phyloP scores from a whole-genome alignment of 108 stramenopile genomes.

The Aurantiochytrium sp. region DNA sequence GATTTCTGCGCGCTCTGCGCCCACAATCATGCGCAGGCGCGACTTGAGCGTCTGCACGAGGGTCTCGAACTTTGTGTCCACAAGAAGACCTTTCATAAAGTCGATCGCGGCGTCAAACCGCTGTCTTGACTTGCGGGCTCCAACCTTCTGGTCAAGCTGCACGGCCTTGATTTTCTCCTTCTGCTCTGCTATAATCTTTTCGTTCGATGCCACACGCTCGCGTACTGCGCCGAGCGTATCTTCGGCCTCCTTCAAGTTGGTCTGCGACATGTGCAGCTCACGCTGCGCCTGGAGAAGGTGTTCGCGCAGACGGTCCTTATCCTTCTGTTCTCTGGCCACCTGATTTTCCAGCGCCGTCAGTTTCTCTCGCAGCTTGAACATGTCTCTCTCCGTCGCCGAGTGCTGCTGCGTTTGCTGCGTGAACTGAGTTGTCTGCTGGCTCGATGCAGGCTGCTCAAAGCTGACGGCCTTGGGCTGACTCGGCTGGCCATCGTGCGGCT shows the following conservation, averaged over 20 bases:
- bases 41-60: conserved; percentile 15
- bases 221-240: background rate
- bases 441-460: no score
- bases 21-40: conserved; percentile 2
- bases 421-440: no score
- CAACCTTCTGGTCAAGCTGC: background rate
- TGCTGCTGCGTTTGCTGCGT: background rate
- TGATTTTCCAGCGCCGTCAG: background rate
- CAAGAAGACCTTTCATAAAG: conserved; percentile 28
- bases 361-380: background rate
- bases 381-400: background rate
- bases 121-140: background rate
- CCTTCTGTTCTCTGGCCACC: background rate
- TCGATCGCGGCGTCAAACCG: conserved; percentile 16
- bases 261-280: background rate
- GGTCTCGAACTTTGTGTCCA: background rate
- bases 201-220: background rate
- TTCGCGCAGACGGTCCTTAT: background rate
- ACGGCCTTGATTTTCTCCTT: conserved; percentile 6
- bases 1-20: conserved; percentile 20
- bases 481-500: no score
- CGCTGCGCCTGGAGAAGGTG: background rate
- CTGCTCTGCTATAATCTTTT: background rate
- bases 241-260: background rate
- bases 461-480: no score